Base-by-base conservation (phyloP, 345 rosid species). In the Citrus hindsii region DNA sequence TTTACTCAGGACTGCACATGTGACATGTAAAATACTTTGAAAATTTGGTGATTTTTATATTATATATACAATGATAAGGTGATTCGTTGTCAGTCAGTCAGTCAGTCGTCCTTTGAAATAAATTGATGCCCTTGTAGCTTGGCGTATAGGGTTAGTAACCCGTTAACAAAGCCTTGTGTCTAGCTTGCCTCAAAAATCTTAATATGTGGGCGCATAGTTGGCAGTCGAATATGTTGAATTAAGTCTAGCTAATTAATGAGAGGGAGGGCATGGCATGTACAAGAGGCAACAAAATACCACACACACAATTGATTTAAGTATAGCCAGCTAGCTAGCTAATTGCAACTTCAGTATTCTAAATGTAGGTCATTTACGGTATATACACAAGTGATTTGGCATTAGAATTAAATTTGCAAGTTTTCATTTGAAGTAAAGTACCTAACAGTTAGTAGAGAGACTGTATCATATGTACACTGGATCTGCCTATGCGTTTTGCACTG, bases 191-290 rank as follows among this genome's bases (percentile, higher is more conserved):
- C 9, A 33, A 70, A 46, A 35, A 24, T 78, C 68, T 71, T 55
- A 33, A 10, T 51, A 6, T 46, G 81, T 78, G 76, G 81, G 81
- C 71, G 64, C 81, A 70, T 3, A 42, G 60, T 62, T 42, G 77
- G 77, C 77, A 9, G 69, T 62, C 40, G 3, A 42, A 42, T 38
- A 9, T 42, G 37, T 58, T 37, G 33, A 63, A 74, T 58, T 28
- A 32, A 32, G 16, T 78, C 61, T 70, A 37, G 42, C 73, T 7
- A 27, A 30, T 28, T 62, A 35, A 56, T 58, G 21, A 40, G 55
- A 51, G 59, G 42, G 74, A 71, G 66, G 71, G 65, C 65, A 53
- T 53, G 33, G 24, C 35, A 27, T 14, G 59, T 28, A 48, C 37
- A 48, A 46, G 18, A 46, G 58, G 48, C 25, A 38, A 67, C 58